Conservation (phyloP, 2,329 filamentous ascomycete genomes). For the Nigrograna mackinnonii region DNA sequence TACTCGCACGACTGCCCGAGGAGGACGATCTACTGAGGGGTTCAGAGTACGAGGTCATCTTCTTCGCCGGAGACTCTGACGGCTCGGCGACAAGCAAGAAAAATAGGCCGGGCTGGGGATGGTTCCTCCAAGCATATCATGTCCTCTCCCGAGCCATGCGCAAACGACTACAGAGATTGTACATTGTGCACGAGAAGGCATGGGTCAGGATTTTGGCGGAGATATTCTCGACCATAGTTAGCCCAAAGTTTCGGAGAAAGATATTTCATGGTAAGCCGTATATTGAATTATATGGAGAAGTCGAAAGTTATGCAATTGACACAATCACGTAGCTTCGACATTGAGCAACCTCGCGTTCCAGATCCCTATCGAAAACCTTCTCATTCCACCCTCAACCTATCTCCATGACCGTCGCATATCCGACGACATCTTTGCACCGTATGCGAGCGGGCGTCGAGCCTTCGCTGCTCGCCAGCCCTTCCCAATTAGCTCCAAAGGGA, state of each 20-base stretch:
- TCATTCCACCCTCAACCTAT: slow-evolving; percentile 59
- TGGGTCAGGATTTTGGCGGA: slow-evolving; percentile 61
- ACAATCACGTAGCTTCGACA: slow-evolving; percentile 46
- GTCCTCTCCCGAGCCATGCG: slow-evolving; percentile 57
- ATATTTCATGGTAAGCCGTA: slow-evolving; percentile 53
- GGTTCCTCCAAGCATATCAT: slow-evolving; percentile 62
- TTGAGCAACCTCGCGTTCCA: slow-evolving; percentile 54
- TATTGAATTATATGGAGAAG: background rate
- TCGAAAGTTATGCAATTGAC: slow-evolving; percentile 3
- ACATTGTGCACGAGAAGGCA: slow-evolving; percentile 61
- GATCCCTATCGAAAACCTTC: slow-evolving; percentile 55
- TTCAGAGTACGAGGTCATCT: slow-evolving; percentile 59
- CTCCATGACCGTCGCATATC: slow-evolving; percentile 56
- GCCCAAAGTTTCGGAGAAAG: slow-evolving; percentile 61
- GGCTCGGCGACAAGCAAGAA: slow-evolving; percentile 52
- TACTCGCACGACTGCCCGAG: slow-evolving; percentile 57
- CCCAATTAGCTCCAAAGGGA: slow-evolving; percentile 48
- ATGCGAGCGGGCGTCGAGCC: slow-evolving; percentile 49
- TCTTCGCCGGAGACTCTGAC: slow-evolving; percentile 59
- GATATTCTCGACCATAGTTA: slow-evolving; percentile 60
- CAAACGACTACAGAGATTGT: slow-evolving; percentile 59
- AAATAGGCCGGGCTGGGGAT: slow-evolving; percentile 55
- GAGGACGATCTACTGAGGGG: slow-evolving; percentile 59
- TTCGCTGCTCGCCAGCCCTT: slow-evolving; percentile 54
- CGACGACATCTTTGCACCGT: slow-evolving; percentile 51